These are phyloP conservation scores for Paecilomyces dactylethromorphus DNA, from an alignment of 2,329 filamentous ascomycete species.

Conservation along the genomic window DNA sequence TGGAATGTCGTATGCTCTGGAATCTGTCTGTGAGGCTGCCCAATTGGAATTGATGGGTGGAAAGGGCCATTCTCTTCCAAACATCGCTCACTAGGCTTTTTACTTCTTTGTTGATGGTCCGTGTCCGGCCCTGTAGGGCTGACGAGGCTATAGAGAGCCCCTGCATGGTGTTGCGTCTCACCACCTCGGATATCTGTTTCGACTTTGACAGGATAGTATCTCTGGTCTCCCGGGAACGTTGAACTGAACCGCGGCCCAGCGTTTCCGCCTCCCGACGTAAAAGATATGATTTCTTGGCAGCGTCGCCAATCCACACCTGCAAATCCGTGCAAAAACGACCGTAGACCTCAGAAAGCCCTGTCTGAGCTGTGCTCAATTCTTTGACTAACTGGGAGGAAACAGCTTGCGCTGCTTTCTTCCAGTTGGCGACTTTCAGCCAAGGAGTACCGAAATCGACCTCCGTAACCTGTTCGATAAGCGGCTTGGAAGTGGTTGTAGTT, in stretches of 20 bases:
- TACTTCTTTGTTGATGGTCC: constrained; percentile 20
- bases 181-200: constrained; percentile 25
- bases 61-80: constrained; percentile 20
- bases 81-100: constrained; percentile 19
- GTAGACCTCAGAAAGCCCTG: constrained; percentile 30
- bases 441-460: constrained; percentile 39
- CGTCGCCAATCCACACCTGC: constrained; percentile 30
- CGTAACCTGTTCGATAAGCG: constrained; percentile 26
- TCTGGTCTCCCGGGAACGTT: constrained; percentile 14
- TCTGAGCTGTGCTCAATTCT: constrained; percentile 33
- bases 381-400: constrained; percentile 29
- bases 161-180: constrained; percentile 23
- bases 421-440: constrained; percentile 41
- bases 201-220: constrained; percentile 23
- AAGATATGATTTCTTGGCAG: constrained; percentile 27
- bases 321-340: constrained; percentile 31
- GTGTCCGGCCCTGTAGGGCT: constrained; percentile 22
- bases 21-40: constrained; percentile 19
- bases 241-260: constrained; percentile 17
- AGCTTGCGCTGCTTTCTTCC: constrained; percentile 35
- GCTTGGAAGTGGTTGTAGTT: constrained; percentile 33
- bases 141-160: constrained; percentile 25
- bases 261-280: constrained; percentile 23
- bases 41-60: constrained; percentile 17
- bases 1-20: constrained; percentile 19